Evolutionary conservation across 2,329 filamentous ascomycete species (phyloP), one percentile per base, ranked within the genome.

Genomic region (Tolypocladium inflatum): DNA sequence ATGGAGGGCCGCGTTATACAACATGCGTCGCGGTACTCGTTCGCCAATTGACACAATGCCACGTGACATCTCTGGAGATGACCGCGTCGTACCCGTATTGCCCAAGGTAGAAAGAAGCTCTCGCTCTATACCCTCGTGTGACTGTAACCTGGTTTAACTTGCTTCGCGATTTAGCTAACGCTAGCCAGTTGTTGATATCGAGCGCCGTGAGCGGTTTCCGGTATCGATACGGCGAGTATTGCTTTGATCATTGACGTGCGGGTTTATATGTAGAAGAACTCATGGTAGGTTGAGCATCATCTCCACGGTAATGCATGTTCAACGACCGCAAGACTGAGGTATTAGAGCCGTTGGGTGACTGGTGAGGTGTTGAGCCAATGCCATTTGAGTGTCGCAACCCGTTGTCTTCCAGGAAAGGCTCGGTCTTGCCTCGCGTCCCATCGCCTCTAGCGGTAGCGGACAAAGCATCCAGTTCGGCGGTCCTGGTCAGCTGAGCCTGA

Each of bases 361-460:
- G 13, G 2, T 13, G 37, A 38, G 37, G 37, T 17, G 37, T 38
- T 13, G 37, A 17, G 23, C 43, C 43, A 41, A n/a, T n/a, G 2
- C 23, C 43, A 8, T 30, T 15, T 23, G 43, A 26, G 11, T 30
- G 9, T 9, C 76, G 60, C 0, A 73, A 74, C 45, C 73, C 72
- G 57, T 74, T 74, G 23, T 77, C 74, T 33, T 76, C 74, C 35
- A 75, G 64, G 59, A 75, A 67, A 35, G 70, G 63, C 35, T 67
- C 64, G 11, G 63, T 61, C 64, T 72, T 75, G 68, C 74, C 73
- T 51, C 72, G 72, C 52, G 80, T 80, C 56, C 90, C 89, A 69
- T 95, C 91, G 59, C 91, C 91, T 68, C 92, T 87, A 37, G 92
- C 92, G 6, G 91, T 96, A 17, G 89, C 90, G 63, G 90, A 92